A percentile compares a stretch with the other conserved stretches of the same genome.
Conservation (phyloP, 768 basidiomycete species). For the Zangia roseola region DNA sequence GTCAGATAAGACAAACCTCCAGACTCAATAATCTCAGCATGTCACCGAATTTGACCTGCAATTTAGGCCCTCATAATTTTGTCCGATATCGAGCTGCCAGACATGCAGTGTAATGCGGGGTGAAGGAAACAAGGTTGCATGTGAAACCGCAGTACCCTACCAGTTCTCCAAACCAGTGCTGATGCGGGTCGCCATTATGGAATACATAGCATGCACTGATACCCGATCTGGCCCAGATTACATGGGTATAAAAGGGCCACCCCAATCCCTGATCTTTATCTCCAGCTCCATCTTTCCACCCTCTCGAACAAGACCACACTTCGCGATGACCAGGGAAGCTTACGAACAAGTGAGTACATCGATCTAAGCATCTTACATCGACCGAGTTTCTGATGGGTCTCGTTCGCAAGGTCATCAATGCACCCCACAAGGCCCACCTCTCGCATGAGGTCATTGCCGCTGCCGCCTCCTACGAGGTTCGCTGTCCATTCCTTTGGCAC, state of each 20-base stretch:
- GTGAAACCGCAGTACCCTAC: neutral
- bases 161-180: constrained; percentile 9
- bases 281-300: neutral
- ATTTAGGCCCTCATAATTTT: no score
- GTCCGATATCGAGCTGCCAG: no score
- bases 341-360: constrained; percentile 18
- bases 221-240: no score
- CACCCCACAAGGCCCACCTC: constrained; percentile 54
- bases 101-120: no score
- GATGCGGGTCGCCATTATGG: neutral
- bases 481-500: neutral
- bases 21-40: no score
- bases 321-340: constrained; percentile 18
- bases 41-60: no score
- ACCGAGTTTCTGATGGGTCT: neutral
- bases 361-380: neutral
- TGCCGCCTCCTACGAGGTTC: constrained; percentile 64
- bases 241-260: constrained; percentile 14
- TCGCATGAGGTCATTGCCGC: constrained; percentile 68
- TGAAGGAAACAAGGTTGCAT: no score
- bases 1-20: no score
- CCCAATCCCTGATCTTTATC: constrained; percentile 11
- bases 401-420: constrained; percentile 40
- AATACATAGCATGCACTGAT: neutral
- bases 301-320: neutral